phyloP scores from a whole-genome alignment of 2,329 filamentous ascomycete genomes.

The Botrytis byssoidea region DNA sequence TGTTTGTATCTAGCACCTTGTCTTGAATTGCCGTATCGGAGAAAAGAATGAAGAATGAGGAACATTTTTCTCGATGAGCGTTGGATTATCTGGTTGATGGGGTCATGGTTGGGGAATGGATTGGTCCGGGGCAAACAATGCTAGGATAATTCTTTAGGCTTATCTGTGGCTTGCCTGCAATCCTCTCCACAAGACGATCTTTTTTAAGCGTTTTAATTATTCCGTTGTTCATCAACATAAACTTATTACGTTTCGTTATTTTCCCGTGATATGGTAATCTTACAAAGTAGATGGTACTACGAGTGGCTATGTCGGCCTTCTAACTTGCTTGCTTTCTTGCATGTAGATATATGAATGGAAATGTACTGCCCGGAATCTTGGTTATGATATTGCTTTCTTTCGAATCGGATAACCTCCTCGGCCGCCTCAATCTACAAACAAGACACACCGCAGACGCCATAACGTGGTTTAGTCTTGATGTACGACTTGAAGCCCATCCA shows the following conservation, averaged over 20 bases:
- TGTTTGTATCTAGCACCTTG: constrained; percentile 15
- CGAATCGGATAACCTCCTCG: constrained; percentile 9
- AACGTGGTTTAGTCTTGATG: constrained; percentile 8
- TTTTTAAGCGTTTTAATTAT: constrained; percentile 8
- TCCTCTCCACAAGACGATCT: neutral
- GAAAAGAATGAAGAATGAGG: constrained; percentile 10
- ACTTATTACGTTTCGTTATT: constrained; percentile 9
- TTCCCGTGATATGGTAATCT: neutral
- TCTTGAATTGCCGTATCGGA: neutral
- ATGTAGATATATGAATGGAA: constrained; percentile 10
- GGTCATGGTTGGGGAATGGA: constrained; percentile 6
- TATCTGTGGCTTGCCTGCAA: constrained; percentile 13
- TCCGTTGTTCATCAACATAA: constrained; percentile 12
- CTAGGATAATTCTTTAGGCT: constrained; percentile 18
- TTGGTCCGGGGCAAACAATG: constrained; percentile 11
- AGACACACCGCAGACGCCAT: constrained; percentile 5
- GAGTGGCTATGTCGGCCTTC: neutral
- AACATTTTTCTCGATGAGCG: neutral
- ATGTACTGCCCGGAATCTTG: constrained; percentile 15
- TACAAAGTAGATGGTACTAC: neutral
- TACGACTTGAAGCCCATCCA: neutral
- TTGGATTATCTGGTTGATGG: neutral
- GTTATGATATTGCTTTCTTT: neutral
- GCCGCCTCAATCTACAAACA: constrained; percentile 10
- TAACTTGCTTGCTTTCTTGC: neutral